A percentile compares a stretch with the other conserved stretches of the same genome.
Evolutionary conservation across 108 stramenopile genomes (phyloP).

Genomic region (Nitzschia sp.): DNA sequence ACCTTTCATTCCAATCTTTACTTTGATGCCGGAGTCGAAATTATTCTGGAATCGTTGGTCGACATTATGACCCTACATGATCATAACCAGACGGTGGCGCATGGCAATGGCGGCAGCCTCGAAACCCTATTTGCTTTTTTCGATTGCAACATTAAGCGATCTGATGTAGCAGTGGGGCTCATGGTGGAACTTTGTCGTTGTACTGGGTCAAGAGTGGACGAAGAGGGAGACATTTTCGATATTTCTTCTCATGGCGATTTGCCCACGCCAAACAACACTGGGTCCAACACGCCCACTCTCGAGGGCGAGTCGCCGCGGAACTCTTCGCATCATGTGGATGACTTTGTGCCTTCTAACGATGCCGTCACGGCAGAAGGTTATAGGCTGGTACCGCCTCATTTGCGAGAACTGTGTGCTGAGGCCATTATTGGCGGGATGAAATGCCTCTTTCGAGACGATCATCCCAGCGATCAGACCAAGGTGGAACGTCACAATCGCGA

Average conservation of each 20-base stretch:
- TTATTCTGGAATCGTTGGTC: slow-evolving; percentile 85
- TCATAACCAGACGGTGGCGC: slow-evolving; percentile 39
- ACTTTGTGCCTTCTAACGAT: not conserved
- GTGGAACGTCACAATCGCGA: slow-evolving; percentile 30
- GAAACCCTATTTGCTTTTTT: slow-evolving; percentile 82
- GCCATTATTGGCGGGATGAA: slow-evolving; percentile 74
- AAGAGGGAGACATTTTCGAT: slow-evolving; percentile 56
- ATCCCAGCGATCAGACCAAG: slow-evolving; percentile 40
- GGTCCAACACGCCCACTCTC: not conserved
- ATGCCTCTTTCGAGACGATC: slow-evolving; percentile 63
- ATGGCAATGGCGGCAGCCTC: slow-evolving; percentile 55
- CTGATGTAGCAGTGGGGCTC: slow-evolving; percentile 77
- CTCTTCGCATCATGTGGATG: not conserved
- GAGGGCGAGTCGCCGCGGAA: not conserved
- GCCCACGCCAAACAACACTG: not conserved
- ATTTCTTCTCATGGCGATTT: slow-evolving; percentile 28
- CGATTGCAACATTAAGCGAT: slow-evolving; percentile 74
- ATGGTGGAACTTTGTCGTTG: slow-evolving; percentile 80
- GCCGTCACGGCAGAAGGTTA: not conserved
- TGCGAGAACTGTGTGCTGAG: slow-evolving; percentile 82
- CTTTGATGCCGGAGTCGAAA: slow-evolving; percentile 83
- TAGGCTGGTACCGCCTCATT: slow-evolving; percentile 74
- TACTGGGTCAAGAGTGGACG: slow-evolving; percentile 75
- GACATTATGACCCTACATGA: slow-evolving; percentile 79
- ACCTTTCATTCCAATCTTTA: slow-evolving; percentile 70